A percentile compares a stretch with the other conserved stretches of the same genome.
phyloP scores from a whole-genome alignment of 2,329 filamentous ascomycete species.

The Sarocladiaceae sp. region DNA sequence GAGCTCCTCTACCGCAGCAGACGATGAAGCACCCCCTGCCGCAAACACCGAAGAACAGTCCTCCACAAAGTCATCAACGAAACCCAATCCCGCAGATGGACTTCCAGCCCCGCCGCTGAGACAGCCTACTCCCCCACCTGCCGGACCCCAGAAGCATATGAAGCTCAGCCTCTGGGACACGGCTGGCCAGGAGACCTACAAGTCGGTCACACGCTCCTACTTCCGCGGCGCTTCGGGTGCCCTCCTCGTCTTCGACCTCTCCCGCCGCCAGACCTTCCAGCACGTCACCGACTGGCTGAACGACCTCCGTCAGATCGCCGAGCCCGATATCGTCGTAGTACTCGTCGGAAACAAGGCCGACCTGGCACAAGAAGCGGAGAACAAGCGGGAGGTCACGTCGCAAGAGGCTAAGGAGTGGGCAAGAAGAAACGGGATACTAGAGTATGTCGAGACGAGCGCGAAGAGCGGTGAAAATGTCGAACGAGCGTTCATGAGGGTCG shows the following conservation, averaged over 20 bases:
- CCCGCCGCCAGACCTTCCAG: conserved; percentile 73
- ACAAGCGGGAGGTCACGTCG: conserved; percentile 71
- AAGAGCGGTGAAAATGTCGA: conserved; percentile 96
- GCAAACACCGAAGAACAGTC: conserved; percentile 11
- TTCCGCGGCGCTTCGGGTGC: conserved; percentile 70
- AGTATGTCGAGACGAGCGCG: conserved; percentile 93
- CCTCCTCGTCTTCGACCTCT: conserved; percentile 92
- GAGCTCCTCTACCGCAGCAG: conserved; percentile 17
- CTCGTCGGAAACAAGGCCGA: conserved; percentile 95
- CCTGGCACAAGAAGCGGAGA: conserved; percentile 49
- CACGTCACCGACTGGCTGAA: conserved; percentile 91
- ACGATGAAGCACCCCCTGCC: conserved; percentile 11
- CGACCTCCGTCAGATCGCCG: conserved; percentile 89
- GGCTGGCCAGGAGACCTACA: conserved; percentile 95
- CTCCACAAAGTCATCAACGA: background rate
- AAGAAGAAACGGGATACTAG: conserved; percentile 72
- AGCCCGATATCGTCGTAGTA: conserved; percentile 90
- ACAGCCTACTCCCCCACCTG: conserved; percentile 21
- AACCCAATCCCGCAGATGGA: conserved; percentile 24
- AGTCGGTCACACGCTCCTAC: conserved; percentile 89
- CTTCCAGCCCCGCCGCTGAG: conserved; percentile 46
- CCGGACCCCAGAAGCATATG: conserved; percentile 65
- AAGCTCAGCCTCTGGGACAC: conserved; percentile 95
- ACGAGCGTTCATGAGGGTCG: conserved; percentile 84
- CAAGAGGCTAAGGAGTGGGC: conserved; percentile 91